Percentiles rank a stretch among this genome's conserved stretches.
phyloP scores from a whole-genome alignment of 2,329 filamentous ascomycete species.

The Ophiostoma montium region DNA sequence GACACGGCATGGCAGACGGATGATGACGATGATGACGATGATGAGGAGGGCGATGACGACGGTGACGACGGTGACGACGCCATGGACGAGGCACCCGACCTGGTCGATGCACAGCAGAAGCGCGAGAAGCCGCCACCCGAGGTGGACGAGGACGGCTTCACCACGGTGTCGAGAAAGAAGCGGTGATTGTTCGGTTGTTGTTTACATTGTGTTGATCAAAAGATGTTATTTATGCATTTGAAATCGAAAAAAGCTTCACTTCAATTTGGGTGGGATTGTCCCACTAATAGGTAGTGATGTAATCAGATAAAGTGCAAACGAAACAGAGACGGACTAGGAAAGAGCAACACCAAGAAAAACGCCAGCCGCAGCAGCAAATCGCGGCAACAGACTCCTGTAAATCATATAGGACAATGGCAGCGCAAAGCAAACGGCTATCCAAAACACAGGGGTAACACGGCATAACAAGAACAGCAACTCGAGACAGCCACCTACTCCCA shows the following conservation, averaged over 20 bases:
- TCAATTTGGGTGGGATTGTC: no score
- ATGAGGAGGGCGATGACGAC: conserved; percentile 41
- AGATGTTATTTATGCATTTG: neutral
- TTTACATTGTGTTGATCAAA: neutral
- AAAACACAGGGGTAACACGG: no score
- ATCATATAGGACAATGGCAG: neutral
- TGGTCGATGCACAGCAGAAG: conserved; percentile 25
- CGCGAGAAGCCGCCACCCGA: conserved; percentile 55
- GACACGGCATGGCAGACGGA: conserved; percentile 49
- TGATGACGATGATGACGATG: conserved; percentile 35
- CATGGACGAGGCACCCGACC: conserved; percentile 54
- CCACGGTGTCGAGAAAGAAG: conserved; percentile 58
- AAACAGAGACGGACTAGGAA: conserved; percentile 1
- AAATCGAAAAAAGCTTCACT: neutral
- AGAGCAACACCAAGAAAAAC: neutral
- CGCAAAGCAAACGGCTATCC: no score
- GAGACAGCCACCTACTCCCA: conserved; percentile 44
- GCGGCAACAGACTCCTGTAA: neutral
- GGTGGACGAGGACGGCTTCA: conserved; percentile 72
- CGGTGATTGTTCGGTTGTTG: conserved; percentile 28
- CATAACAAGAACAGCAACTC: no score
- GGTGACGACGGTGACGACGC: conserved; percentile 38
- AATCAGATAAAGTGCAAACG: conserved; percentile 1
- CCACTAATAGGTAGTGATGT: neutral
- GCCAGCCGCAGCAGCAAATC: neutral